phyloP scores from a whole-genome alignment of 176 grass and related monocot species.

The sorghum (Sorghum bicolor) region Sorghum_bicolor_NCBIv3 NC_012873.2:67094001-67094500 shows the following conservation, averaged over 20 bases:
- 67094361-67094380: conserved; percentile 20
- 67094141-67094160: background rate
- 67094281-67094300: too few species aligned
- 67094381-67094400: conserved; percentile 7
- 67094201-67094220: background rate
- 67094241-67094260: too few species aligned
- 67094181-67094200: conserved; percentile 4
- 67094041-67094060: background rate
- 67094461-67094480: conserved; percentile 31
- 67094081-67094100: background rate
- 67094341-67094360: background rate
- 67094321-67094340: background rate
- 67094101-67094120: background rate
- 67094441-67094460: background rate
- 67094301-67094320: background rate
- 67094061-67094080: background rate
- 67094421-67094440: background rate
- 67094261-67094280: background rate
- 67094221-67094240: too few species aligned
- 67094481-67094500: background rate
- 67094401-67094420: conserved; percentile 10
- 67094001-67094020: background rate
- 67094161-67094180: background rate
- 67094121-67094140: background rate
- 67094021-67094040: background rate